Base-by-base conservation (phyloP, 169 alveolate species). In the Eimeria falciformis region DNA sequence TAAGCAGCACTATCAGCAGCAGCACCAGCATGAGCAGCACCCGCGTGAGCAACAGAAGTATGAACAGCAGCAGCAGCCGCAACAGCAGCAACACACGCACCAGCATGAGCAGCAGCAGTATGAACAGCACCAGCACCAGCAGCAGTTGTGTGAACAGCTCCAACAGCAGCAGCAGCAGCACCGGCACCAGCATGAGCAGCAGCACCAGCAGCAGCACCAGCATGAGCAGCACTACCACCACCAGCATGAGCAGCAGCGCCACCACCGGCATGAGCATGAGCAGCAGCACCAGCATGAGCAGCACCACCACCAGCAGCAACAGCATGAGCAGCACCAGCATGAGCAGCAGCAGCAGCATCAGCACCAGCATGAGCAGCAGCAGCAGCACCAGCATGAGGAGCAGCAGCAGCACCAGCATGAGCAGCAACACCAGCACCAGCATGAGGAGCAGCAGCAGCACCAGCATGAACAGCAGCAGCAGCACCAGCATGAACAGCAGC, bases 301-400 rank as follows among this genome's bases (percentile, higher is more conserved):
- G 75, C 75, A 18, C 75, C 75, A 65, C 75, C 21, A 43, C 14
- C 75, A 65, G 40, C 75, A 21, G 40, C 75, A 50, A 50, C n/a
- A n/a, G 58, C 58, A 9, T 7, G 21, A 9, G 58, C 58, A 9
- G 58, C 58, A 7, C 58, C 58, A 50, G 58, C 14, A 9, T 14
- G 21, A 50, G 21, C 7, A 14, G 58, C 58, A 50, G 58, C 58
- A 50, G 58, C 58, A 50, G 58, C 58, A 50, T n/a, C n/a, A n/a
- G n/a, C n/a, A n/a, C n/a, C n/a, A n/a, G n/a, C n/a, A n/a, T n/a
- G n/a, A n/a, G n/a, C n/a, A 50, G 58, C 58, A 9, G 58, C 58
- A 9, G 58, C 58, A 9, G 58, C 58, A 7, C 58, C 58, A 50
- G 58, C 14, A 9, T 7, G 21, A 50, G 21, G 14, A 14, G 58